phyloP scores from a whole-genome alignment of 768 basidiomycete genomes.

The Arthromyces matolae region DNA sequence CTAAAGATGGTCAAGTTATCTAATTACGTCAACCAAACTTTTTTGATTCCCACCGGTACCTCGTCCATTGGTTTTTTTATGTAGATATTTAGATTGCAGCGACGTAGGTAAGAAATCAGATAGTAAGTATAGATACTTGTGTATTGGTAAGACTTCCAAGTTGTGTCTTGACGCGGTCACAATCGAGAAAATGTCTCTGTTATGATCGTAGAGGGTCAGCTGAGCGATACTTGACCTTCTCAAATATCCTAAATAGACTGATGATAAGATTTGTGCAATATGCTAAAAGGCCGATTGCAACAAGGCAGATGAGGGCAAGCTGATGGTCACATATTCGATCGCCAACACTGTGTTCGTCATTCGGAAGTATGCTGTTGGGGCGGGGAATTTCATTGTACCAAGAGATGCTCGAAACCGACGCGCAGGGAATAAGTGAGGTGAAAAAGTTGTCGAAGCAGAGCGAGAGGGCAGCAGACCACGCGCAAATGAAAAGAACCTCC shows the following conservation, averaged over 20 bases:
- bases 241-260: slow-evolving; percentile 81
- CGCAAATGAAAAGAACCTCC: slow-evolving; percentile 88
- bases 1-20: background rate
- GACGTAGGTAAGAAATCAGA: background rate
- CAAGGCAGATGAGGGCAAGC: slow-evolving; percentile 71
- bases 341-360: slow-evolving; percentile 42
- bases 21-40: too few species aligned
- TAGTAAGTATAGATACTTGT: background rate
- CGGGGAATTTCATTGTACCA: slow-evolving; percentile 77
- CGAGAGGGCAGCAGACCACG: slow-evolving; percentile 89
- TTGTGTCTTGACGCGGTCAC: background rate
- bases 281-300: slow-evolving; percentile 71
- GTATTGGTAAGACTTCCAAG: slow-evolving; percentile 1
- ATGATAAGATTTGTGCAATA: slow-evolving; percentile 86
- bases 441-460: slow-evolving; percentile 91
- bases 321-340: slow-evolving; percentile 71
- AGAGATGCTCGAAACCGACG: slow-evolving; percentile 49
- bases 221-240: slow-evolving; percentile 79
- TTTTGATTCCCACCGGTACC: too few species aligned
- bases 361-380: slow-evolving; percentile 40
- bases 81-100: too few species aligned
- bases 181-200: background rate
- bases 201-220: slow-evolving; percentile 23
- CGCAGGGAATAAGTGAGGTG: slow-evolving; percentile 80
- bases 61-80: too few species aligned